Percentiles rank a stretch among this genome's conserved stretches.
Evolutionary conservation across 768 basidiomycete genomes (phyloP).

Genomic region (Serendipita sp.): DNA sequence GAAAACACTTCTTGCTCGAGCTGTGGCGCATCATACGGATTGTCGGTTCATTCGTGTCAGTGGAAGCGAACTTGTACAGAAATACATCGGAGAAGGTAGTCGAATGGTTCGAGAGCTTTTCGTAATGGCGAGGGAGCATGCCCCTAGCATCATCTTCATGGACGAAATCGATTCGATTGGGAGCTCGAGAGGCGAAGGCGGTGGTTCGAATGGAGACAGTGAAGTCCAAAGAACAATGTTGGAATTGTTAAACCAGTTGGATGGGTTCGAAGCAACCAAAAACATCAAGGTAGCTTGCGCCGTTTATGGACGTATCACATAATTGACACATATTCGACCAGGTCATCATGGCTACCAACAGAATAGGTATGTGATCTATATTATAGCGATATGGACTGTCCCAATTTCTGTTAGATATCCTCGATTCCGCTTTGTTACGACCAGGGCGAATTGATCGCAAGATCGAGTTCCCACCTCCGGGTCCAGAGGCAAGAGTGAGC

Average conservation of each 20-base stretch:
- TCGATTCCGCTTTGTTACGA: constrained; percentile 82
- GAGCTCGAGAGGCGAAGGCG: constrained; percentile 69
- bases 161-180: constrained; percentile 98
- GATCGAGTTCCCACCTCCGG: constrained; percentile 97
- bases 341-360: constrained; percentile 94
- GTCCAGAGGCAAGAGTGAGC: constrained; percentile 90
- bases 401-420: constrained; percentile 44
- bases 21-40: constrained; percentile 94
- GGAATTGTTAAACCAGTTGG: constrained; percentile 75
- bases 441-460: constrained; percentile 93
- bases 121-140: constrained; percentile 95
- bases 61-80: constrained; percentile 88
- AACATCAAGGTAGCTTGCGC: constrained; percentile 44
- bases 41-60: constrained; percentile 95
- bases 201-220: constrained; percentile 56
- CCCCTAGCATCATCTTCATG: constrained; percentile 98
- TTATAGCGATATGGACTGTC: neutral
- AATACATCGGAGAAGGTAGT: constrained; percentile 94
- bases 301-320: neutral
- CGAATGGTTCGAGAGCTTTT: constrained; percentile 95
- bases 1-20: constrained; percentile 37
- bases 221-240: constrained; percentile 86
- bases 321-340: constrained; percentile 8
- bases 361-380: constrained; percentile 41
- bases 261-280: constrained; percentile 72